phyloP scores from a whole-genome alignment of 805 yeast genomes.

The Kazachstania africana region DNA sequence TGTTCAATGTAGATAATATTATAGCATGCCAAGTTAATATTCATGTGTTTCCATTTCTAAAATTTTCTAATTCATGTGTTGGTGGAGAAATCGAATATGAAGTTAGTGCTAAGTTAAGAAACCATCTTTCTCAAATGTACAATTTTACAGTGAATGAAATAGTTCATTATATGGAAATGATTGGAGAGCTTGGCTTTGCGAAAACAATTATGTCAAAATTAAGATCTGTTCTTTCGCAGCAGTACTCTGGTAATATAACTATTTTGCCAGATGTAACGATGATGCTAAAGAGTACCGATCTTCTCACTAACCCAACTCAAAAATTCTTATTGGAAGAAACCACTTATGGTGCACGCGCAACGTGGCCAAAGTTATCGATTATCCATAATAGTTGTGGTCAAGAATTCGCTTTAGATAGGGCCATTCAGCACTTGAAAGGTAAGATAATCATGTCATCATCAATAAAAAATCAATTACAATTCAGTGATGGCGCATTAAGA shows the following conservation, averaged over 20 bases:
- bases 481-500: slow-evolving; percentile 12
- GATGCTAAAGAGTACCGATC: slow-evolving; percentile 41
- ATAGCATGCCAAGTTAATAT: slow-evolving; percentile 97
- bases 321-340: slow-evolving; percentile 54
- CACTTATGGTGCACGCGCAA: slow-evolving; percentile 76
- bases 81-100: slow-evolving; percentile 62
- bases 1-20: slow-evolving; percentile 95
- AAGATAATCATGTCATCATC: slow-evolving; percentile 36
- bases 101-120: slow-evolving; percentile 42
- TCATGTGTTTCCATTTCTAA: slow-evolving; percentile 82
- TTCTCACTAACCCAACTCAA: slow-evolving; percentile 73
- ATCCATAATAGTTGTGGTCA: slow-evolving; percentile 83
- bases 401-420: slow-evolving; percentile 75
- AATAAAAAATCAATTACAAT: slow-evolving; percentile 22
- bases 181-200: slow-evolving; percentile 66
- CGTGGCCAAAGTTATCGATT: slow-evolving; percentile 86
- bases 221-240: slow-evolving; percentile 68
- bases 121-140: slow-evolving; percentile 40
- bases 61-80: slow-evolving; percentile 50
- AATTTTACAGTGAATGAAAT: slow-evolving; percentile 57
- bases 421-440: slow-evolving; percentile 58
- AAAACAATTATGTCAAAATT: slow-evolving; percentile 62
- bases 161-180: slow-evolving; percentile 62
- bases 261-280: slow-evolving; percentile 67
- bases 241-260: slow-evolving; percentile 88